Evolutionary conservation across 1,284 basidiomycete species (phyloP), one percentile per base, ranked within the genome.

Genomic region (Exobasidium rhododendri): DNA sequence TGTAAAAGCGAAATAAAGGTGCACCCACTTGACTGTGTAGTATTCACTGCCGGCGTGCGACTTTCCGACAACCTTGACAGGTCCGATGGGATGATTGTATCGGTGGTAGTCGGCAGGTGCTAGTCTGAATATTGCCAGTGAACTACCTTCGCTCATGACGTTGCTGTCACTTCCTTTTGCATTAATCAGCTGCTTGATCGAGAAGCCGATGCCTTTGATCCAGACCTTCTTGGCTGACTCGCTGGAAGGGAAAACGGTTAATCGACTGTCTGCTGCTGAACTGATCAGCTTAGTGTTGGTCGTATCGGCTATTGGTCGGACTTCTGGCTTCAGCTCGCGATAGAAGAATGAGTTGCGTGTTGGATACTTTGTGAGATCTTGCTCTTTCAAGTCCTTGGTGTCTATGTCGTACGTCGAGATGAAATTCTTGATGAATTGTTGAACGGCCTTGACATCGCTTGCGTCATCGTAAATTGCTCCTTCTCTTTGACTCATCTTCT

Each of bases 121-220:
- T 5, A 67, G 52, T n/a, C 57, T 30, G 49, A 60, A 66, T 62
- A 88, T 85, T 0, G 87, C 86, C 1, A 90, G 70, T 10, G 85
- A 83, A 90, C 76, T 86, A 2, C 93, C 94, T 13, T 68, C 67
- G n/a, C 64, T 63, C 59, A 74, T 68, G 47, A 60, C 55, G 24
- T 66, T 59, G 32, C 67, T 68, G 50, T 59, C 55, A 56, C 30
- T 43, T 5, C 29, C 61, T 3, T 65, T 68, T 6, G 82, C 82
- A 0, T 93, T 94, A 0, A 98, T 84, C 40, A 98, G 83, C 1
- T 88, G 84, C 0, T 82, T 83, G 1, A 97, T 84, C 0, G 87
- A 88, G 77, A 97, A 97, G 70, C 96, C 91, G 24, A 91, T 87
- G 0, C 94, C 96, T 77, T 98, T 98, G 82, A 98, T 96, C 94